Evolutionary conservation across 768 basidiomycete species (phyloP).

Genomic region (Termitomyces sp.): DNA sequence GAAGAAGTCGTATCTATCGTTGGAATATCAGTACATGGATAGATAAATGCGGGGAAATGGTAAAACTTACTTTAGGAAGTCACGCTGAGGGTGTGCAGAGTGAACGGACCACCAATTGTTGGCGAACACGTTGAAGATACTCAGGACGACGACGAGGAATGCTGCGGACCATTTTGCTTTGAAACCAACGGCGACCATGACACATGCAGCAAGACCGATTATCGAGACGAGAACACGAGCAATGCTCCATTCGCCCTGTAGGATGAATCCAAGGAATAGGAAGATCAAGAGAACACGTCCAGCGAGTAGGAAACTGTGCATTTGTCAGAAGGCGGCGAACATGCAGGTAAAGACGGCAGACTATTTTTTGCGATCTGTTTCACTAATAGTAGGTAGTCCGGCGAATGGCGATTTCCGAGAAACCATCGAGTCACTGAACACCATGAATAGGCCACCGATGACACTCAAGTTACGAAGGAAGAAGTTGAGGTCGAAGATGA

Average conservation of each 20-base stretch:
- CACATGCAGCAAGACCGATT: slow-evolving; percentile 86
- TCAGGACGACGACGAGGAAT: slow-evolving; percentile 90
- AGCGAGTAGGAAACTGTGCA: slow-evolving; percentile 85
- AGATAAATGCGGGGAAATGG: neutral
- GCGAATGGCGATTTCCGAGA: slow-evolving; percentile 87
- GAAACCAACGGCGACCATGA: slow-evolving; percentile 97
- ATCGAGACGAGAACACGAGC: slow-evolving; percentile 84
- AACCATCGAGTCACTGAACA: slow-evolving; percentile 93
- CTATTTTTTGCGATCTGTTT: slow-evolving; percentile 99
- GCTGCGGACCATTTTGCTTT: slow-evolving; percentile 98
- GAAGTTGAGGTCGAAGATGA: slow-evolving; percentile 99
- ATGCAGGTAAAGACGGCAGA: slow-evolving; percentile 31
- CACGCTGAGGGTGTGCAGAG: slow-evolving; percentile 88
- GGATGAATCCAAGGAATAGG: slow-evolving; percentile 96
- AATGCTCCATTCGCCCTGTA: slow-evolving; percentile 90
- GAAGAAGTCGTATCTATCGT: slow-evolving; percentile 93
- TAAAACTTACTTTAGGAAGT: slow-evolving; percentile 90
- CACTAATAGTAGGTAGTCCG: slow-evolving; percentile 84
- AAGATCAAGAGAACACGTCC: slow-evolving; percentile 97
- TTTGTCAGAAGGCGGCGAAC: neutral
- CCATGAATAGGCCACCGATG: slow-evolving; percentile 98
- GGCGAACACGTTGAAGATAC: slow-evolving; percentile 94
- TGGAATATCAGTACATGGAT: slow-evolving; percentile 17
- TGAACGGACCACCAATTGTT: slow-evolving; percentile 99
- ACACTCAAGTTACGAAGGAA: slow-evolving; percentile 99